phyloP scores from a whole-genome alignment of 2,329 filamentous ascomycete species.

The Ilyonectria destructans region DNA sequence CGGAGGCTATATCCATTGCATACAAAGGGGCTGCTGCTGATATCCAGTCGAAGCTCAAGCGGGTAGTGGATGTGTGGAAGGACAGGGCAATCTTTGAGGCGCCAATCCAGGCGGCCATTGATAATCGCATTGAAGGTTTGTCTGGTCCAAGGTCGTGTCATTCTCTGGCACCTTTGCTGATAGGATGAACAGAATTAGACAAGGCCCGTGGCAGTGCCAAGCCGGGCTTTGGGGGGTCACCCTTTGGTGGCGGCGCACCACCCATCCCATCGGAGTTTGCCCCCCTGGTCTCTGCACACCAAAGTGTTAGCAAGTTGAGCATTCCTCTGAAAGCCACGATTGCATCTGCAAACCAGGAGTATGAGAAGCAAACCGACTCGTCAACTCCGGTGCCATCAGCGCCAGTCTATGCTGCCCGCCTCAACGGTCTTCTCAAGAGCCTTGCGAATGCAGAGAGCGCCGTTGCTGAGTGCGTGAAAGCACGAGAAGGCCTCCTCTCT shows the following conservation, averaged over 20 bases:
- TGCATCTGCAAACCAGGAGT: conserved; percentile 84
- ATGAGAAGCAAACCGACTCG: conserved; percentile 85
- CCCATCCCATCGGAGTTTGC: conserved; percentile 83
- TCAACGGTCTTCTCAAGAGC: conserved; percentile 91
- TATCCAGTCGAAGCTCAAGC: conserved; percentile 87
- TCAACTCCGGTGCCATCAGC: conserved; percentile 80
- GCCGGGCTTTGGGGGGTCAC: conserved; percentile 70
- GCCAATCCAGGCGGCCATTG: conserved; percentile 85
- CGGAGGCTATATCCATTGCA: conserved; percentile 89
- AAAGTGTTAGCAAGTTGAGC: conserved; percentile 81
- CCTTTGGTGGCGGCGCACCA: conserved; percentile 69
- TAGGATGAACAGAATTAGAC: conserved; percentile 70
- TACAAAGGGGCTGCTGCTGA: conserved; percentile 92
- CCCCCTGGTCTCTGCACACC: conserved; percentile 82
- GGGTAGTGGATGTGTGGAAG: conserved; percentile 96
- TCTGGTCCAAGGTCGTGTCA: neutral
- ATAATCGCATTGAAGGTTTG: conserved; percentile 83
- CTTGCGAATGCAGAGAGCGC: conserved; percentile 91
- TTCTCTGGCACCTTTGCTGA: conserved; percentile 34
- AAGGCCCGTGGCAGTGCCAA: conserved; percentile 71
- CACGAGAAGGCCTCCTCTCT: conserved; percentile 82
- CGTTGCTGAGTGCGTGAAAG: conserved; percentile 90
- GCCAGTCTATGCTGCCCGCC: conserved; percentile 91
- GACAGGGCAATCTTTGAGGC: conserved; percentile 87
- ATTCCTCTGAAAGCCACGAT: conserved; percentile 78